Percentiles rank a stretch among this genome's conserved stretches.
Evolutionary conservation across 2,329 filamentous ascomycete species (phyloP).

Genomic region (Orbilia blumenaviensis): DNA sequence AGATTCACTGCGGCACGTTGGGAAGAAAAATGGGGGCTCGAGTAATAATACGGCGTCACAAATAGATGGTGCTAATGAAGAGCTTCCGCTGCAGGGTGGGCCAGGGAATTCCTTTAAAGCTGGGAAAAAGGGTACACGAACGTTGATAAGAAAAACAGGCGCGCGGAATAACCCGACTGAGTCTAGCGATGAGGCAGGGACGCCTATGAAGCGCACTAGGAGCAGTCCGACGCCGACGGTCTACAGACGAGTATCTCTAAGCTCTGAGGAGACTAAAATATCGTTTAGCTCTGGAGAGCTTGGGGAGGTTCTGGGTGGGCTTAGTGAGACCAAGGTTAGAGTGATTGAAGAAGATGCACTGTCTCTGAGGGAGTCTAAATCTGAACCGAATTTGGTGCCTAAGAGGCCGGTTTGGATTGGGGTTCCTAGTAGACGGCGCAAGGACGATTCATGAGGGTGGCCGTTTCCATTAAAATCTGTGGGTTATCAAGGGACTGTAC

Average conservation of each 20-base stretch:
- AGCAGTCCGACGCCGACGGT: not conserved
- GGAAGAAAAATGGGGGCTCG: too few relatives aligned
- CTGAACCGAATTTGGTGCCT: not conserved
- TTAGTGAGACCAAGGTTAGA: not conserved
- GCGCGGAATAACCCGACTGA: too few relatives aligned
- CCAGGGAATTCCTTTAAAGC: too few relatives aligned
- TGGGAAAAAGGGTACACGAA: too few relatives aligned
- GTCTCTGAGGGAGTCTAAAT: not conserved
- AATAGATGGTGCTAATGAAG: too few relatives aligned
- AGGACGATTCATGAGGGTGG: not conserved
- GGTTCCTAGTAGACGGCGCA: constrained; percentile 28
- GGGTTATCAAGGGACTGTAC: not conserved
- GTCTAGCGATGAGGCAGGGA: too few relatives aligned
- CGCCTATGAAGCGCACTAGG: not conserved
- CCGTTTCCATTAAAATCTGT: not conserved
- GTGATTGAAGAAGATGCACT: not conserved
- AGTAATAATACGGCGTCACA: too few relatives aligned
- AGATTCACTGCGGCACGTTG: too few relatives aligned
- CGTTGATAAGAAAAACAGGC: too few relatives aligned
- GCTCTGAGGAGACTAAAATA: not conserved
- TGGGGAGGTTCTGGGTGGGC: not conserved
- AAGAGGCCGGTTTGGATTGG: constrained; percentile 28
- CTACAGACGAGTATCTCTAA: not conserved
- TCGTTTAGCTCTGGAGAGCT: constrained; percentile 10
- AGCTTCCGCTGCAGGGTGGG: too few relatives aligned